Percentiles rank a stretch among this genome's conserved stretches.
These are phyloP conservation scores for Phylloporus sp. DNA, from an alignment of 768 basidiomycete genomes.

Conservation along the genomic window DNA sequence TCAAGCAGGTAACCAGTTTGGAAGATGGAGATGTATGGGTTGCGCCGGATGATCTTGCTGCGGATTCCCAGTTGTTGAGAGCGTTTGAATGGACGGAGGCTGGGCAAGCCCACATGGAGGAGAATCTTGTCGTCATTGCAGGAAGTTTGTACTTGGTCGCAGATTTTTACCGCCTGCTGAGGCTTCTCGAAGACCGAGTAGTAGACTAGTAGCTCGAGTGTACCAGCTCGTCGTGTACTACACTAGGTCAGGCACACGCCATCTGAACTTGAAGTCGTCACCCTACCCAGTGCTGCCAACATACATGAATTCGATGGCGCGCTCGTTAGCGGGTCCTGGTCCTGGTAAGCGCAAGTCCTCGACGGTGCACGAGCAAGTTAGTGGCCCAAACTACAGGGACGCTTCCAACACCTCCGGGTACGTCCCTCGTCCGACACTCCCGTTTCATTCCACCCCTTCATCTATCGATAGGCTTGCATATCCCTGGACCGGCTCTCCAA, in stretches of 20 bases:
- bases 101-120: slow-evolving; percentile 5
- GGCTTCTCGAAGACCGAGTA: slow-evolving; percentile 10
- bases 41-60: slow-evolving; percentile 30
- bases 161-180: slow-evolving; percentile 71
- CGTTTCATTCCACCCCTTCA: slow-evolving; percentile 5
- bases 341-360: slow-evolving; percentile 10
- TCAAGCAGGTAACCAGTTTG: slow-evolving; percentile 37
- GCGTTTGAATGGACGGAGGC: slow-evolving; percentile 46
- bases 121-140: slow-evolving; percentile 64
- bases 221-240: too few species aligned
- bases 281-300: slow-evolving; percentile 3
- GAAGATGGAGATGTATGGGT: slow-evolving; percentile 43
- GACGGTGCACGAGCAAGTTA: slow-evolving; percentile 8
- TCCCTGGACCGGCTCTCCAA: slow-evolving; percentile 20
- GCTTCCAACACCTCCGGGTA: slow-evolving; percentile 23
- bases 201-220: too few species aligned
- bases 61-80: slow-evolving; percentile 36
- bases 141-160: slow-evolving; percentile 95
- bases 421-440: slow-evolving; percentile 7
- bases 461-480: slow-evolving; percentile 8
- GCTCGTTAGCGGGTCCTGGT: slow-evolving; percentile 7
- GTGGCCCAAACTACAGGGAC: slow-evolving; percentile 25
- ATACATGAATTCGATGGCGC: neutral
- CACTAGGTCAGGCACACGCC: too few species aligned
- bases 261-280: neutral